Conservation (phyloP, 495 filamentous ascomycete species). For the Aspergillus sclerotioniger region DNA sequence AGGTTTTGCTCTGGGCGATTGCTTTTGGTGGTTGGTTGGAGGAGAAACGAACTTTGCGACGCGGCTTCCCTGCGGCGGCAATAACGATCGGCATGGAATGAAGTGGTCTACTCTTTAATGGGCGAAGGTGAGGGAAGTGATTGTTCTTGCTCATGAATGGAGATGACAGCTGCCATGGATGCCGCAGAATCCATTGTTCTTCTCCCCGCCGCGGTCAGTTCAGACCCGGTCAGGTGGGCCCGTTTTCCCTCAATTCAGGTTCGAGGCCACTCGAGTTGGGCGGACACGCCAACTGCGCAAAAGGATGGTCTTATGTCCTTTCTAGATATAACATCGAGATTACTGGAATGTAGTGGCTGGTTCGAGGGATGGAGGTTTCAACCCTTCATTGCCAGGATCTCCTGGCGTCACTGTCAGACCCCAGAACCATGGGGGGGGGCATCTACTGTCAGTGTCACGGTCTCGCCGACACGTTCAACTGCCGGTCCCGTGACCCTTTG, state of each 20-base stretch:
- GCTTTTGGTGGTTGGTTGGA: slow-evolving; percentile 17
- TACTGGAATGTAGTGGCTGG: too few relatives aligned
- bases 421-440: too few relatives aligned
- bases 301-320: too few relatives aligned
- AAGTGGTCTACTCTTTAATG: background rate
- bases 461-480: background rate
- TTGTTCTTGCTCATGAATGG: slow-evolving; percentile 13
- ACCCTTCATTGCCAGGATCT: too few relatives aligned
- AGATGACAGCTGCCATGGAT: background rate
- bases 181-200: slow-evolving; percentile 20
- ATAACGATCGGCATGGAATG: slow-evolving; percentile 35
- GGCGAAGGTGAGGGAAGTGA: background rate
- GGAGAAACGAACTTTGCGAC: slow-evolving; percentile 43
- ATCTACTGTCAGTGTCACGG: too few relatives aligned
- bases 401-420: too few relatives aligned
- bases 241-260: slow-evolving; percentile 6
- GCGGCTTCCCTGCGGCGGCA: slow-evolving; percentile 32
- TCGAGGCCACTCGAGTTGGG: slow-evolving; percentile 5
- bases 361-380: too few relatives aligned
- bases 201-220: slow-evolving; percentile 8
- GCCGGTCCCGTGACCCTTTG: background rate
- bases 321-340: too few relatives aligned
- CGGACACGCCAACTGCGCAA: slow-evolving; percentile 18
- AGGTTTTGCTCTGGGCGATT: slow-evolving; percentile 13
- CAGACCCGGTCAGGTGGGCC: background rate